Base-by-base conservation (phyloP, 169 alveolate species). In the Cryptosporidium viatorum region DNA sequence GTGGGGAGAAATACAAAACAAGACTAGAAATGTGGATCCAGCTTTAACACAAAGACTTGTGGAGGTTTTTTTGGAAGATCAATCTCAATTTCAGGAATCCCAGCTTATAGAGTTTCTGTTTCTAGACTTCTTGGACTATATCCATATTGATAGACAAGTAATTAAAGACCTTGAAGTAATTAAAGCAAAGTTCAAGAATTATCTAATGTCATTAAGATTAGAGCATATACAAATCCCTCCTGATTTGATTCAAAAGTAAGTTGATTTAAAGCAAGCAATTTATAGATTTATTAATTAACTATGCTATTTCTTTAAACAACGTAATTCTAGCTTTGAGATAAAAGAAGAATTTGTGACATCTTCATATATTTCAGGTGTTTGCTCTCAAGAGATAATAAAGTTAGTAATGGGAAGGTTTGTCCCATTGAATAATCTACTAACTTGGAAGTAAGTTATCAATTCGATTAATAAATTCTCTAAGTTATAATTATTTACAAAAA, bases 361-460 rank as follows among this genome's bases (percentile, higher is more conserved):
- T 37, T 80, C 80, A 37, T 80, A 43, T 80, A 62, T 80, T 39
- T 37, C 80, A 33, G 89, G 80, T 58, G 69, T 80, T 2, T 59
- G 80, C 31, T 80, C 89, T 23, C 89, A 80, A 45, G 89, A 80
- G 51, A 62, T 80, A 26, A 50, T 80, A 14, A 80, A 80, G 50
- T 26, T 80, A 31, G 70, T 80, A 29, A 33, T 52, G 31, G 75
- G 75, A 35, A 80, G 62, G n/a, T 80, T 60, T 67, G 67, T 80
- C 12, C 89, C 89, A 21, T 50, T 80, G 23, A 80, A 80, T 48
- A 80, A 80, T 43, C 45, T 52, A 45, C 35, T 80, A 60, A 60
- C 41, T n/a, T 80, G 89, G 89, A 80, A 65, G 89, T 80, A 62
- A 80, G 89, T 80, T 62, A 39, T 43, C 84, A 45, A 14, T 14